These are phyloP conservation scores for Lactarius indigo DNA, from an alignment of 768 basidiomycete genomes.

Conservation along the genomic window DNA sequence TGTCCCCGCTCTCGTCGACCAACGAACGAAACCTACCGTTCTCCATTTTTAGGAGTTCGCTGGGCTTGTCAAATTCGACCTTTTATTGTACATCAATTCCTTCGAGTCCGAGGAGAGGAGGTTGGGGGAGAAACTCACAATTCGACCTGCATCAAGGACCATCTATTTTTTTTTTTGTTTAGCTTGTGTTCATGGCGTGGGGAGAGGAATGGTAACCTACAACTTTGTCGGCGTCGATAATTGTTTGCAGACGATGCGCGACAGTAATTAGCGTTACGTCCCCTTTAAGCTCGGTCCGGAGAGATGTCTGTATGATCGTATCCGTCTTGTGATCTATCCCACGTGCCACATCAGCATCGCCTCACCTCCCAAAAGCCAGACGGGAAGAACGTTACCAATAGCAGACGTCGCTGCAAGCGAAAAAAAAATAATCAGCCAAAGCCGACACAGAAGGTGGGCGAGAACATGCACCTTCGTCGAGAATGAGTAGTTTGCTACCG, in stretches of 20 bases:
- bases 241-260: constrained; percentile 56
- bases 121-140: constrained; percentile 32
- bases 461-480: constrained; percentile 49
- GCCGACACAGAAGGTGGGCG: background rate
- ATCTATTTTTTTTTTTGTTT: constrained; percentile 29
- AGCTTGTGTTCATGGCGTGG: background rate
- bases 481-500: constrained; percentile 50
- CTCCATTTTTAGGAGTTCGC: constrained; percentile 37
- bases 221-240: constrained; percentile 62
- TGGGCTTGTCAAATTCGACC: constrained; percentile 48
- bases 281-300: constrained; percentile 42
- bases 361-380: no score
- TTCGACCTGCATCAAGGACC: constrained; percentile 41
- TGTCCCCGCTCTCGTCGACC: constrained; percentile 41
- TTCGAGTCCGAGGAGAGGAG: background rate
- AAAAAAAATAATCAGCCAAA: background rate
- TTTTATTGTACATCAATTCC: background rate
- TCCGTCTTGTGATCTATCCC: constrained; percentile 53
- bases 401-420: constrained; percentile 40
- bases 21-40: constrained; percentile 34
- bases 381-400: constrained; percentile 33
- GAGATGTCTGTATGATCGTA: constrained; percentile 50
- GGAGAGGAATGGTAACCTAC: constrained; percentile 29
- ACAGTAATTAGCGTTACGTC: constrained; percentile 55
- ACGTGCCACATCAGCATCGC: no score